Evolutionary conservation across 306 rosid genomes (phyloP), one percentile per base, ranked within the genome.

Genomic region (Delonix regia): DNA sequence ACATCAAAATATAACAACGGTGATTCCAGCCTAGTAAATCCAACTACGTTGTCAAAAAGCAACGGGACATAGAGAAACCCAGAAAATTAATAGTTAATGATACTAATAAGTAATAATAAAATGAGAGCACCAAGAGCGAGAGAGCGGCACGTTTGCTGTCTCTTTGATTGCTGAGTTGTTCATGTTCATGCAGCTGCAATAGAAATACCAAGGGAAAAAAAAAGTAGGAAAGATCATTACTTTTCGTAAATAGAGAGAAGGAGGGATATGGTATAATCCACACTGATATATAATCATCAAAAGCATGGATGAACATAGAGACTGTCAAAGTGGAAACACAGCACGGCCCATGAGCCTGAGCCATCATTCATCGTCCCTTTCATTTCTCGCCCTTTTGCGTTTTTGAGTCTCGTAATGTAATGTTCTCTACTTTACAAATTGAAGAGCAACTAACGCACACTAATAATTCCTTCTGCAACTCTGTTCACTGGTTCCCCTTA

Each of bases 401-500:
- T 79, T 52, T 84, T 41, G 83, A 69, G 75, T 73, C 57, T 83
- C 73, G 85, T 81, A 75, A 73, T 87, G 85, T 81, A 75, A 73
- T 87, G 82, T 82, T 68, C 75, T 75, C 84, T 47, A 28, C 87
- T 78, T 82, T 83, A 51, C 75, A 74, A 78, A 84, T 80, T 65
- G 78, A 85, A 82, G 77, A 69, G 47, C 73, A 77, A 71, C 80
- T 69, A 1, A 27, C 66, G 9, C 71, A 3, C 59, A 56, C 85
- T 82, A 61, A 80, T 84, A 68, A 81, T 87, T 82, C 89, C 85
- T 76, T 66, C 34, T 81, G 60, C 78, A 80, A 70, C 80, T 74
- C 81, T 87, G 91, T 81, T 87, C 78, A 67, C 77, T 72, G 86
- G 89, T 89, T 87, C 93, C 97, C 97, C 85, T 85, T 78, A 87